Evolutionary conservation across 257 asterid species (phyloP), one percentile per base, ranked within the genome.

Genomic region (Hygrophila difformis): DNA sequence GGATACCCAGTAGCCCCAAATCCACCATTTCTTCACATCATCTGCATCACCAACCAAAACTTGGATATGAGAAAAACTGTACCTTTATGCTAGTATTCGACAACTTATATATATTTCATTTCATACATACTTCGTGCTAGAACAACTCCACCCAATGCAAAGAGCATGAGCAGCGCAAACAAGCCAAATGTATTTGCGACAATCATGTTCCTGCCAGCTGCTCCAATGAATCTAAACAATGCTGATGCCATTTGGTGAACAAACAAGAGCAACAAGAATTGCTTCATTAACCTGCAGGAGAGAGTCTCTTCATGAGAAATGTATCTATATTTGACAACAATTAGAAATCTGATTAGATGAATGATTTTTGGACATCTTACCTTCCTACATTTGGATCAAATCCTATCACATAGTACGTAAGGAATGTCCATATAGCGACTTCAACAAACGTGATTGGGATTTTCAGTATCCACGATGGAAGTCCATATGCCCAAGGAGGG

Each of bases 1-100:
- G 8, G 93, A 81, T 33, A 71, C 13, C 73, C 75, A 81, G 73
- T 74, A 81, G n/a, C 84, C 87, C 93, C 93, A 81, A 12, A 81
- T 9, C 88, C 93, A 81, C 93, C 93, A 81, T 3, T 52, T 38
- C 69, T 72, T 74, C 12, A 81, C 80, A 58, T 74, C 65, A 18
- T 62, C 93, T 81, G 69, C 50, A 60, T n/a, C 47, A 17, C 12
- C 52, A 51, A 33, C 7, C 29, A 56, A 2, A 31, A 15, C 46
- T 24, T 44, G 3, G 8, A 4, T 4, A 18, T 5, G 12, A 21
- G 12, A 5, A 2, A 10, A 10, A 3, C 6, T 2, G 10, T 5
- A 33, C 2, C 12, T 5, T 5, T 2, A 26, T 26, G 4, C 7
- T 26, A n/a, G n/a, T n/a, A n/a, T n/a, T n/a, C n/a, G n/a, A n/a